phyloP scores from a whole-genome alignment of 140 eudicot species.

The Bidens hawaiensis region DNA sequence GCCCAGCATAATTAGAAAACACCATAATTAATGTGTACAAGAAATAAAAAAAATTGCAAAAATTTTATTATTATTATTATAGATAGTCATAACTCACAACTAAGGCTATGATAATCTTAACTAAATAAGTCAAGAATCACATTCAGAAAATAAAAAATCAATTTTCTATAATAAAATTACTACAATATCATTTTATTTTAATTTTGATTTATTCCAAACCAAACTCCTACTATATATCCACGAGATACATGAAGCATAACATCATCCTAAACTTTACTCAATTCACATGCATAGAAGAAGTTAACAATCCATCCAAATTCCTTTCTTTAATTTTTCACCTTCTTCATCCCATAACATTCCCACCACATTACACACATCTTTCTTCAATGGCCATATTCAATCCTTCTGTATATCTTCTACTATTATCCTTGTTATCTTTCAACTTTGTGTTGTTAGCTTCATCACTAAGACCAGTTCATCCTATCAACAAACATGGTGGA shows the following conservation, averaged over 20 bases:
- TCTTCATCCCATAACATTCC: slow-evolving; percentile 15
- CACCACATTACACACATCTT: slow-evolving; percentile 16
- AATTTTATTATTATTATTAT: too few relatives aligned
- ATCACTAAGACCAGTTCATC: slow-evolving; percentile 32
- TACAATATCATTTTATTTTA: background rate
- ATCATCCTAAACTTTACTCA: slow-evolving; percentile 30
- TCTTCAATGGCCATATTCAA: slow-evolving; percentile 47
- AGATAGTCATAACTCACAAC: too few relatives aligned
- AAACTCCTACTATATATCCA: slow-evolving; percentile 17
- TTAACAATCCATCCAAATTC: slow-evolving; percentile 21
- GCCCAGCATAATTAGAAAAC: too few relatives aligned
- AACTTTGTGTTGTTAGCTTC: slow-evolving; percentile 22
- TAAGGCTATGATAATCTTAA: background rate
- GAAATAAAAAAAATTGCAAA: background rate
- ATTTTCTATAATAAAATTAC: background rate
- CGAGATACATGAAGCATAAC: slow-evolving; percentile 24
- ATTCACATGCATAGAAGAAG: slow-evolving; percentile 59
- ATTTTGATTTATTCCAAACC: background rate
- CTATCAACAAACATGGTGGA: slow-evolving; percentile 23
- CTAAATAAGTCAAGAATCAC: background rate
- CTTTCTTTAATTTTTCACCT: slow-evolving; percentile 20
- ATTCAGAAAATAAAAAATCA: background rate
- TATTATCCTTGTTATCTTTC: slow-evolving; percentile 2
- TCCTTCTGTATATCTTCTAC: background rate
- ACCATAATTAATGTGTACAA: slow-evolving; percentile 14